phyloP scores from a whole-genome alignment of 2,329 filamentous ascomycete genomes.

The Sarocladium brachiariae region DNA sequence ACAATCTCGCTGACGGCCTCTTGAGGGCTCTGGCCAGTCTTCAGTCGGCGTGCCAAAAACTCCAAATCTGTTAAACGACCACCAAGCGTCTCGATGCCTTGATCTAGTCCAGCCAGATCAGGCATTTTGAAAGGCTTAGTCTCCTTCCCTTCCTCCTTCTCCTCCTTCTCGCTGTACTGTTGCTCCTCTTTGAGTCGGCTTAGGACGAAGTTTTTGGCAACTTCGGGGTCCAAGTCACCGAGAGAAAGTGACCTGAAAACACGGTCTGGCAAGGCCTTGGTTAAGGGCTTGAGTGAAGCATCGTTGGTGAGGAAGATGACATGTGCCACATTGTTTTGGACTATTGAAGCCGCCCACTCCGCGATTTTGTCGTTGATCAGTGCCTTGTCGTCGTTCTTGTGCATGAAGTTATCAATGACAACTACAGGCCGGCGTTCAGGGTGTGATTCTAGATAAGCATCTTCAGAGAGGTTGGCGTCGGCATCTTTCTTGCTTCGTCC shows the following conservation, averaged over 20 bases:
- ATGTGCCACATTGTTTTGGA: constrained; percentile 83
- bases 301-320: constrained; percentile 93
- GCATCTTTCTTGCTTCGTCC: constrained; percentile 64
- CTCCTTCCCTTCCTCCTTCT: constrained; percentile 18
- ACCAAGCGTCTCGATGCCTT: constrained; percentile 73
- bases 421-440: constrained; percentile 77
- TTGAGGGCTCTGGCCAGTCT: constrained; percentile 74
- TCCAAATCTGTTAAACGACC: constrained; percentile 94
- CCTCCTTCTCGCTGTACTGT: constrained; percentile 23
- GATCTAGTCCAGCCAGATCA: constrained; percentile 66
- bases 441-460: constrained; percentile 85
- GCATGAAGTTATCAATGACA: constrained; percentile 85
- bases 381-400: constrained; percentile 60
- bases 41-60: constrained; percentile 83
- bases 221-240: constrained; percentile 77
- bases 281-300: constrained; percentile 79
- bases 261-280: constrained; percentile 81
- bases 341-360: constrained; percentile 83
- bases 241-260: constrained; percentile 83
- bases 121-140: constrained; percentile 20
- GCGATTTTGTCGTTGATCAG: constrained; percentile 74
- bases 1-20: constrained; percentile 84
- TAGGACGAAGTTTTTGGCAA: constrained; percentile 86
- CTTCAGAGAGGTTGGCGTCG: constrained; percentile 65
- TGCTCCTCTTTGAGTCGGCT: constrained; percentile 58